Conservation (phyloP, 2,329 filamentous ascomycete species). For the Dactylellina haptotyla region DNA sequence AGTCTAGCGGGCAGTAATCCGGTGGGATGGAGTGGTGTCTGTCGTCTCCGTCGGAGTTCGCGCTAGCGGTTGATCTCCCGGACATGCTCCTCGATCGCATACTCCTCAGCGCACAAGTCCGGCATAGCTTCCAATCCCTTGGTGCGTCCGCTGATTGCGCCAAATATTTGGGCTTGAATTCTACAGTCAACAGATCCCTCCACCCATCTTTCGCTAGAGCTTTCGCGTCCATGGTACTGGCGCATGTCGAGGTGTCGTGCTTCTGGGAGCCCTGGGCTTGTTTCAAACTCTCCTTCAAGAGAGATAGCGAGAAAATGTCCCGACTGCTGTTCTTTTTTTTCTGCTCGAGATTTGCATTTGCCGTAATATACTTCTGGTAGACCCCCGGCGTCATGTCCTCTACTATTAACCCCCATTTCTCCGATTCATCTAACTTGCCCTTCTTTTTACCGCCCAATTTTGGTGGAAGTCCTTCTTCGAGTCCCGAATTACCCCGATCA, state of each 20-base stretch:
- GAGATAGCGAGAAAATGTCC: conserved; percentile 23
- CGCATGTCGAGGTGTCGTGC: background rate
- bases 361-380: conserved; percentile 43
- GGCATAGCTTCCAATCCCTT: conserved; percentile 58
- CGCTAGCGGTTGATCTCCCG: conserved; percentile 23
- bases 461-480: conserved; percentile 24
- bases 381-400: conserved; percentile 57
- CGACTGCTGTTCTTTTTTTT: background rate
- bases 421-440: conserved; percentile 56
- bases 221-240: conserved; percentile 40
- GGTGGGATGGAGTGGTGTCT: conserved; percentile 9
- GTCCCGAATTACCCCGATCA: conserved; percentile 13
- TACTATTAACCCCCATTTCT: conserved; percentile 56
- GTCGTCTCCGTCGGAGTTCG: conserved; percentile 28
- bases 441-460: conserved; percentile 28
- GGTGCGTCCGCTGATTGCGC: conserved; percentile 57
- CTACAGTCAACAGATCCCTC: conserved; percentile 57
- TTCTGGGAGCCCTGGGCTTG: background rate
- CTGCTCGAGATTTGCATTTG: conserved; percentile 14
- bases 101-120: conserved; percentile 57
- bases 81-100: conserved; percentile 54
- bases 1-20: conserved; percentile 57
- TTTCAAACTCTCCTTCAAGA: conserved; percentile 34
- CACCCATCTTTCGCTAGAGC: conserved; percentile 55
- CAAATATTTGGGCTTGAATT: conserved; percentile 58